Base-by-base conservation (phyloP, 2,329 filamentous ascomycete genomes). In the Cordyceps cateniannulata region DNA sequence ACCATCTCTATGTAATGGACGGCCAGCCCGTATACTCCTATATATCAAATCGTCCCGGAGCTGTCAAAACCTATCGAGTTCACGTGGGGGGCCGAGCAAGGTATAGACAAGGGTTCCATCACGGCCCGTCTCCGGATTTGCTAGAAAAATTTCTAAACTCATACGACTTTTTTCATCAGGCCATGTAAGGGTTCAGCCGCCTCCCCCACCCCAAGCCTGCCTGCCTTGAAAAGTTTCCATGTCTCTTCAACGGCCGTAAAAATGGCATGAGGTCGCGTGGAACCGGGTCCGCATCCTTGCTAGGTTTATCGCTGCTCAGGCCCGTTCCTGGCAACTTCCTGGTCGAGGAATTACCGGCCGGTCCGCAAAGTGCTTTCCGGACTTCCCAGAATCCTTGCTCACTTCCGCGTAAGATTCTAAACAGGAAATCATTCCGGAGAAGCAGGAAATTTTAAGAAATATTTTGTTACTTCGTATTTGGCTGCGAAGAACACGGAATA, bases 81-180 rank as follows among this genome's bases (percentile, higher is more conserved):
- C 2, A 8, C 42, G 42, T 38, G 54, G 42, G 14, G 27, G 22
- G 42, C 8, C 4, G 27, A 14, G 4, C 24, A 24, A 47, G n/a
- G 25, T 16, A 22, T 3, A 18, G 27, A 35, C 27, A 7, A n/a
- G 53, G 29, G 29, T 24, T 40, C 45, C 54, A n/a, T 40, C 14
- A 40, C 44, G 45, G 44, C 29, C 54, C 29, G 44, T 40, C 44
- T 57, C 44, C 54, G 32, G 44, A 57, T 49, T 57, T 38, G 20
- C 42, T 22, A 29, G 22, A 54, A 53, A 53, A 57, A 27, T 29
- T 49, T 20, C 29, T 18, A 57, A 49, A 20, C 54, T 57, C 54
- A 49, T 57, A 57, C 54, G 54, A 57, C 32, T 57, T 35, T 57
- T n/a, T 57, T 57, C 29, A 42, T 57, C 54, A 57, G 54, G 29